These are phyloP conservation scores for Naganishia cerealis DNA, from an alignment of 1,284 basidiomycete species.

Conservation along the genomic window DNA sequence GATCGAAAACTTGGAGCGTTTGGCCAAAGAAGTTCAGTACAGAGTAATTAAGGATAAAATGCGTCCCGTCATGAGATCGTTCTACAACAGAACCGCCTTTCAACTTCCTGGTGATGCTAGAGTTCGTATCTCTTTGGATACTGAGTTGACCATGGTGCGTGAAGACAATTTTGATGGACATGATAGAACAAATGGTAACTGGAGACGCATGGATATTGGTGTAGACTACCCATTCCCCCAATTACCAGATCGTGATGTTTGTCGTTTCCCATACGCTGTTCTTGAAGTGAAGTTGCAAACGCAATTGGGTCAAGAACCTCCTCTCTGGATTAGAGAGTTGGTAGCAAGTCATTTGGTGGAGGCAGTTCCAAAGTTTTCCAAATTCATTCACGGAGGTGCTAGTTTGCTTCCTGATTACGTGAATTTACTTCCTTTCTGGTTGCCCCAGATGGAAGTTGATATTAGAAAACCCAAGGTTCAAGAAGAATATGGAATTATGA, in stretches of 20 bases:
- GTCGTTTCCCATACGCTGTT: slow-evolving; percentile 87
- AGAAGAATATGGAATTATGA: no score
- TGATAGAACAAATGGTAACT: slow-evolving; percentile 77
- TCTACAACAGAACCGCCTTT: slow-evolving; percentile 98
- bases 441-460: slow-evolving; percentile 66
- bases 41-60: slow-evolving; percentile 80
- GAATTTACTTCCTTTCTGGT: slow-evolving; percentile 98
- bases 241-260: slow-evolving; percentile 75
- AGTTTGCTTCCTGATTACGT: slow-evolving; percentile 89
- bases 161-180: slow-evolving; percentile 96
- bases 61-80: slow-evolving; percentile 89
- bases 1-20: slow-evolving; percentile 90
- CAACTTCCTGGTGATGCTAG: slow-evolving; percentile 96
- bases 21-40: slow-evolving; percentile 95
- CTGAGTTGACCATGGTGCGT: slow-evolving; percentile 87
- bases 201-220: slow-evolving; percentile 90
- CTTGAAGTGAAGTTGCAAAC: slow-evolving; percentile 97
- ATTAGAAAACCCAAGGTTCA: slow-evolving; percentile 40
- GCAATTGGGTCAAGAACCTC: slow-evolving; percentile 92
- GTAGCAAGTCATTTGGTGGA: slow-evolving; percentile 92
- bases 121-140: slow-evolving; percentile 96
- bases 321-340: slow-evolving; percentile 91
- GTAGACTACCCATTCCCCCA: slow-evolving; percentile 88
- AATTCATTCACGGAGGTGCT: slow-evolving; percentile 96
- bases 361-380: slow-evolving; percentile 79